Evolutionary conservation across 768 basidiomycete genomes (phyloP).

Genomic region (Suillus placidus): DNA sequence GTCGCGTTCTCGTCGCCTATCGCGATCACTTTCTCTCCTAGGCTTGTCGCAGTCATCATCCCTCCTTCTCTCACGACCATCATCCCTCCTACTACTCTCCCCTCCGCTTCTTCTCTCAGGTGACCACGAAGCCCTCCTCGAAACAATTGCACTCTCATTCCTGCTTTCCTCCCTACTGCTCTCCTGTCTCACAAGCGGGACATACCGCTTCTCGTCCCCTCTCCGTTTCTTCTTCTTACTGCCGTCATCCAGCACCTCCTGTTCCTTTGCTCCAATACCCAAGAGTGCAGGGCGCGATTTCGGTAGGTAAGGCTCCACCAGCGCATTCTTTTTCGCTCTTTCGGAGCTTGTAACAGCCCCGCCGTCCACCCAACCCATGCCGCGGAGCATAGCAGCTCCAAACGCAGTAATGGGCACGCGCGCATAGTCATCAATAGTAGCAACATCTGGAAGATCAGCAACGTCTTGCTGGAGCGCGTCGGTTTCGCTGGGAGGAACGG

Average conservation of each 20-base stretch:
- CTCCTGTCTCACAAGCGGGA: slow-evolving; percentile 36
- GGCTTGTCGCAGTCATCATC: slow-evolving; percentile 14
- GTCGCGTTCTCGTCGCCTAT: slow-evolving; percentile 33
- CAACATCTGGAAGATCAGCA: too few relatives aligned
- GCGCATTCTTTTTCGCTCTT: slow-evolving; percentile 53
- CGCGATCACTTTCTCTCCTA: slow-evolving; percentile 22
- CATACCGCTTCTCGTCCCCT: too few relatives aligned
- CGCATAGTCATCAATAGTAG: too few relatives aligned
- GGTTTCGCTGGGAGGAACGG: too few relatives aligned
- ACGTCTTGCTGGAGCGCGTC: too few relatives aligned
- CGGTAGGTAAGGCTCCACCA: slow-evolving; percentile 59
- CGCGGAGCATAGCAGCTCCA: slow-evolving; percentile 57
- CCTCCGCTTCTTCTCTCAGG: slow-evolving; percentile 35
- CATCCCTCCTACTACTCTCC: slow-evolving; percentile 6
- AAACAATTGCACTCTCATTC: slow-evolving; percentile 43
- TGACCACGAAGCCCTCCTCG: slow-evolving; percentile 48
- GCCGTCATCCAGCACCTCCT: too few relatives aligned
- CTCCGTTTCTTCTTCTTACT: too few relatives aligned
- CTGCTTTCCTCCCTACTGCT: slow-evolving; percentile 39
- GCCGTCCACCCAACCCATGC: slow-evolving; percentile 96
- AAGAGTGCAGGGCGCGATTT: too few relatives aligned
- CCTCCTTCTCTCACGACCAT: too few relatives aligned
- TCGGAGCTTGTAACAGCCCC: slow-evolving; percentile 63
- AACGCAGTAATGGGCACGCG: too few relatives aligned
- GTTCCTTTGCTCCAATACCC: too few relatives aligned